Evolutionary conservation across 1,139 yeast genomes (phyloP), one percentile per base, ranked within the genome.

Genomic region (Blastobotrys petasosporus): DNA sequence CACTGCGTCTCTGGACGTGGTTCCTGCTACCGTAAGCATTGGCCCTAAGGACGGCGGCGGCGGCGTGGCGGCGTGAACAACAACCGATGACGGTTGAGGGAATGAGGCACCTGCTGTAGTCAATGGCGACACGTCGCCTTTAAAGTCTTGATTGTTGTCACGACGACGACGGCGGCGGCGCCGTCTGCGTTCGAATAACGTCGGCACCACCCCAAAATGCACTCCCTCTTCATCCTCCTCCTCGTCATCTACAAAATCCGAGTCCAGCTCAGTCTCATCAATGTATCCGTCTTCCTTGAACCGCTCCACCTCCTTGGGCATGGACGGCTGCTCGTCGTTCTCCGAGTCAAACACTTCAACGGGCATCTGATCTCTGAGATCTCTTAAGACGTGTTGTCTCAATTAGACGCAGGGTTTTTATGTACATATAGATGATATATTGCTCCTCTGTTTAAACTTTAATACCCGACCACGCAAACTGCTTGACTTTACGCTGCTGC

Each of bases 261-360:
- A 31, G 8, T 31, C 4, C 13, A 31, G 12, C 15, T 31, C 53
- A 29, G 54, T 55, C 25, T 55, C 61, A 30, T 60, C 58, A 25
- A 23, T 39, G 37, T 16, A 37, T 32, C 45, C 45, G 13, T 40
- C 47, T 32, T 34, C 35, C 42, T 45, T 30, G 46, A 39, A 51
- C 25, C 58, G 61, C 11, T 51, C 46, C 13, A 58, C 38, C 4
- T 56, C 57, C 6, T 55, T 60, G 0, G 75, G 74, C 16, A 70
- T 51, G 45, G 67, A 54, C 3, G 75, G 75, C 10, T 65, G 61
- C 23, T 54, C 54, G 0, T 75, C 74, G 48, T 71, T 74, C 4
- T 59, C 67, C 0, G 73, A 69, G 52, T 71, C 75, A 44, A 59
- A 71, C 3, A 69, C 56, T 15, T 45, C 20, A 7, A 25, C 11